Percentiles rank a stretch among this genome's conserved stretches.
Conservation (phyloP, 305 asterid genomes). For the Fraxinus angustifolia region DNA sequence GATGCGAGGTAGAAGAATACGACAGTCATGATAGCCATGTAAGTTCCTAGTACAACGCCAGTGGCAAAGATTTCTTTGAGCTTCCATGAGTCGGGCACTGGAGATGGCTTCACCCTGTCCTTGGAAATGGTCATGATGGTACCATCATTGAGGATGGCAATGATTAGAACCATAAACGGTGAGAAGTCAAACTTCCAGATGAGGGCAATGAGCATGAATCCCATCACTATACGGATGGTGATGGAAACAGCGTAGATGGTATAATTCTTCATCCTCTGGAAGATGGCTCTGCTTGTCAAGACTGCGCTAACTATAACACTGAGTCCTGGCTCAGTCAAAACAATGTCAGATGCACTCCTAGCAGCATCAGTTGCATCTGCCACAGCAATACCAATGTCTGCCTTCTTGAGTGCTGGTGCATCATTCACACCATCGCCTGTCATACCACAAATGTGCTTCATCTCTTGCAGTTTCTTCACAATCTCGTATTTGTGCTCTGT, state of each 20-base stretch:
- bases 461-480: slow-evolving; percentile 55
- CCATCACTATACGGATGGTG: slow-evolving; percentile 65
- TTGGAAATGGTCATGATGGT: slow-evolving; percentile 74
- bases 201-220: slow-evolving; percentile 63
- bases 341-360: slow-evolving; percentile 60
- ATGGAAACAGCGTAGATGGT: slow-evolving; percentile 68
- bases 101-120: slow-evolving; percentile 68
- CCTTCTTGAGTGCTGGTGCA: slow-evolving; percentile 66
- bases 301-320: slow-evolving; percentile 61
- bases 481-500: slow-evolving; percentile 68
- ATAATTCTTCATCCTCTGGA: slow-evolving; percentile 71
- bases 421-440: slow-evolving; percentile 73
- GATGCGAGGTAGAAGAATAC: slow-evolving; percentile 55
- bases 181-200: slow-evolving; percentile 71
- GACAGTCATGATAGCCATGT: slow-evolving; percentile 59
- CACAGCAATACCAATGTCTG: slow-evolving; percentile 65
- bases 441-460: slow-evolving; percentile 62
- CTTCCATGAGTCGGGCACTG: slow-evolving; percentile 69
- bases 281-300: slow-evolving; percentile 62
- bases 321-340: slow-evolving; percentile 61
- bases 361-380: slow-evolving; percentile 77
- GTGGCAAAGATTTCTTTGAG: slow-evolving; percentile 65
- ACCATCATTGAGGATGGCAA: slow-evolving; percentile 63
- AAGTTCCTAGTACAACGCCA: slow-evolving; percentile 58
- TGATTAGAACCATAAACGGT: slow-evolving; percentile 64